Evolutionary conservation across 306 rosid genomes (phyloP), one percentile per base, ranked within the genome.

Genomic region (Cercis canadensis): DNA sequence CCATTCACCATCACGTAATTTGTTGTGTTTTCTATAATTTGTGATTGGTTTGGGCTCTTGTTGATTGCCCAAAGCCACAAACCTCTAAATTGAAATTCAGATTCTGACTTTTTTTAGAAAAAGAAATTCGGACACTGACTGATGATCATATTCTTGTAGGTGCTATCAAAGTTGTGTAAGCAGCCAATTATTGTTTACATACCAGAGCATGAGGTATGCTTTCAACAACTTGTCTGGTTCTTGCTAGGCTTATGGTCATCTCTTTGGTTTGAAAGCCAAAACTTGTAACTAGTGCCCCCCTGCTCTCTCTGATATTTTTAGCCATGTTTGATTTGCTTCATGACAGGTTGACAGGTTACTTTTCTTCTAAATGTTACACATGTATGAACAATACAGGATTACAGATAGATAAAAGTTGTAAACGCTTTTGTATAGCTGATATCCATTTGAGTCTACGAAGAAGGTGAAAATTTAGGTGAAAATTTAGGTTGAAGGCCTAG

Each of bases 201-300:
- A 76, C 97, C 98, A 36, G 97, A 89, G 86, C 91, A 88, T 31
- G 98, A 94, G 97, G 97, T 94, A 89, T 51, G 72, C 34, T 65
- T 71, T 68, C 50, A 32, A 68, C 74, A 72, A 63, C 45, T 63
- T 41, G 11, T 29, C 29, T 39, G 11, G 11, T 69, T 64, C 46
- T 50, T 57, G 29, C 13, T 31, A 62, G 58, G 43, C 66, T 57
- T 57, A 34, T 46, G 37, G 39, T 65, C 50, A 41, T 70, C 57
- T 57, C 19, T 78, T 52, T 69, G 36, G 29, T 24, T 54, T 41
- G 45, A 31, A 52, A 45, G 55, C 57, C 29, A 33, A 3, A 29
- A 49, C 47, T 62, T 44, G 36, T 49, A 12, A 31, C 46, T 72
- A 32, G 64, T 51, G 11, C 39, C 68, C 49, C 0, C 0, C 0